Percentiles rank a stretch among this genome's conserved stretches.
These are phyloP conservation scores for Boletus pseudo-olivaceus DNA, from an alignment of 768 basidiomycete genomes.

Conservation along the genomic window DNA sequence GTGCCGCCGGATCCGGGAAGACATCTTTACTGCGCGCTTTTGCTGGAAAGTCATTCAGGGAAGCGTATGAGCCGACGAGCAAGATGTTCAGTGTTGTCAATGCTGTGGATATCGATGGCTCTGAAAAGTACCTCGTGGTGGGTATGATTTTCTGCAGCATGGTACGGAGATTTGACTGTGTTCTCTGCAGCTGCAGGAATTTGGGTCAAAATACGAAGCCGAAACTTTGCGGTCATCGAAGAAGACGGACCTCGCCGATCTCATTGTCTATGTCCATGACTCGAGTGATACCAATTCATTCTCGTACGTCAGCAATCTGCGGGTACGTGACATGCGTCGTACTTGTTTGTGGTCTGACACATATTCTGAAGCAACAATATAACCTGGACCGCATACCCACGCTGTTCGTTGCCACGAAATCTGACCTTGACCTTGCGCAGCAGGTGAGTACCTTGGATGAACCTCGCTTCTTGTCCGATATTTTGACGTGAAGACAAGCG, in stretches of 20 bases:
- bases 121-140: conserved; percentile 95
- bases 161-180: neutral
- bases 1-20: conserved; percentile 95
- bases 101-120: conserved; percentile 89
- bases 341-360: conserved; percentile 13
- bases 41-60: conserved; percentile 73
- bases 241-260: conserved; percentile 90
- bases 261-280: conserved; percentile 94
- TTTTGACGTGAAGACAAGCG: conserved; percentile 45
- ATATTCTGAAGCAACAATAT: conserved; percentile 81
- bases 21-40: conserved; percentile 83
- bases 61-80: conserved; percentile 82
- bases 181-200: conserved; percentile 80
- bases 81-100: conserved; percentile 92
- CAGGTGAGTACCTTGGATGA: conserved; percentile 52
- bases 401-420: conserved; percentile 98
- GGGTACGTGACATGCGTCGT: conserved; percentile 50
- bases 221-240: conserved; percentile 86
- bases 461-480: neutral
- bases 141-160: conserved; percentile 44
- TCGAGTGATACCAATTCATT: conserved; percentile 99
- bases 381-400: conserved; percentile 93
- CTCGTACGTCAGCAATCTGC: conserved; percentile 94
- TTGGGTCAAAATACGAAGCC: conserved; percentile 92
- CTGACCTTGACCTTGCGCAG: conserved; percentile 92